Percentiles rank a stretch among this genome's conserved stretches.
These are phyloP conservation scores for Aureobasidium sp. DNA, from an alignment of 2,329 filamentous ascomycete species.

Conservation along the genomic window DNA sequence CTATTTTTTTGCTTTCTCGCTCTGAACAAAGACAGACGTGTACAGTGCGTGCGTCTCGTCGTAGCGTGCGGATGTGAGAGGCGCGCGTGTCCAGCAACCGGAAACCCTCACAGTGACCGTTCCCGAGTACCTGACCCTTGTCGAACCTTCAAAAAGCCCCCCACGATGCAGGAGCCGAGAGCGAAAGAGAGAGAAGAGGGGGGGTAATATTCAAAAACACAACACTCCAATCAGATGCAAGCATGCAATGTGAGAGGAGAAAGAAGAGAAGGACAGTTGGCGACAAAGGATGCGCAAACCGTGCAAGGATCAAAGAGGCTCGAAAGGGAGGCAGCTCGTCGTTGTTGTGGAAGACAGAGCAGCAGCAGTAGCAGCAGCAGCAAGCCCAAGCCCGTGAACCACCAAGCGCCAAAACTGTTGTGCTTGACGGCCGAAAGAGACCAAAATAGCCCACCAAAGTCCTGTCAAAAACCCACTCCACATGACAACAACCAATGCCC, in stretches of 20 bases:
- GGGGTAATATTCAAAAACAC: neutral
- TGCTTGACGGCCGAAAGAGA: neutral
- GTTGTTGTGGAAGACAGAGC: neutral
- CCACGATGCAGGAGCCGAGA: constrained; percentile 3
- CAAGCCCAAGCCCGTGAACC: neutral
- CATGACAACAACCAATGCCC: neutral
- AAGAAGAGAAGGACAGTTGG: neutral
- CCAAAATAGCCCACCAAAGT: constrained; percentile 7
- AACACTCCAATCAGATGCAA: neutral
- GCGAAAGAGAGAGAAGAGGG: neutral
- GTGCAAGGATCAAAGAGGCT: neutral
- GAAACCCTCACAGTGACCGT: neutral
- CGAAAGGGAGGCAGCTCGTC: neutral
- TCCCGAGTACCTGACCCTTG: constrained; percentile 7
- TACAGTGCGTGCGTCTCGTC: neutral
- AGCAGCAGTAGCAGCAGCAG: neutral
- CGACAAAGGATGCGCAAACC: neutral
- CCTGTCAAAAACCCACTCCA: neutral
- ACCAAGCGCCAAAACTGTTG: neutral
- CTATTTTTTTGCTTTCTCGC: neutral
- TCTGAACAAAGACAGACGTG: neutral
- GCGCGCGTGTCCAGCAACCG: neutral
- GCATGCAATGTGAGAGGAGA: neutral
- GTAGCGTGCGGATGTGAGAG: neutral
- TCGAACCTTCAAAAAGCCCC: constrained; percentile 1